Evolutionary conservation across 129 eudicot genomes (phyloP), one percentile per base, ranked within the genome.

Genomic region (Flaveria bidentis): DNA sequence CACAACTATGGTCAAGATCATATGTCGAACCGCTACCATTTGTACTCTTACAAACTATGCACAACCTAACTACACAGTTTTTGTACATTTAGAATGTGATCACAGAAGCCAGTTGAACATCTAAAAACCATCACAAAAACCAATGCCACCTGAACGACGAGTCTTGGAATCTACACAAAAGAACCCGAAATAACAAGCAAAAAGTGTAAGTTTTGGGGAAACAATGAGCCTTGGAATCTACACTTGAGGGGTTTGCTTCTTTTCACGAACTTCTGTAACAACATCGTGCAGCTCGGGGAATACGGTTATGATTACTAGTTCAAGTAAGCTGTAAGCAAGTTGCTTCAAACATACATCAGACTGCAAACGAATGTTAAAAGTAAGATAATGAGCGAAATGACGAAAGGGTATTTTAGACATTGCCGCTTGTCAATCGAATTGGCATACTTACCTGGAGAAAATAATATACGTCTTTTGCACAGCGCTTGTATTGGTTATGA

Each of bases 261-360:
- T 80, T 66, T 77, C 74, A 49, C 87, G 92, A 53, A 86, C 82
- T 76, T 94, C 97, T 67, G 74, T 66, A 63, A 91, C 83, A 9
- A 89, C 56, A 30, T 89, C 94, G 51, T 89, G 88, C 79, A 94
- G 66, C 87, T 94, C 99, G 0, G 99, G 99, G 58, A 94, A 94
- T 6, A 91, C 76, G 15, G 99, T 86, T 74, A 94, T 65, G 33
- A 94, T 86, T 26, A 91, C 85, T 15, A 89, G 97, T 82, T 94
- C 99, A 13, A 94, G 88, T 57, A 89, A 83, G 50, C 88, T 88
- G 16, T 87, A 94, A 1, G 90, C 90, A 72, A 94, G 94, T 81
- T 94, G 99, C 85, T 94, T 94, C 83, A 94, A 78, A 78, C 96
- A 94, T 20, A 91, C 80, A 6, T 88, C 73, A 47, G 99, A 94